These are phyloP conservation scores for Primulina eburnea DNA, from an alignment of 257 asterid species.

Conservation along the genomic window DNA sequence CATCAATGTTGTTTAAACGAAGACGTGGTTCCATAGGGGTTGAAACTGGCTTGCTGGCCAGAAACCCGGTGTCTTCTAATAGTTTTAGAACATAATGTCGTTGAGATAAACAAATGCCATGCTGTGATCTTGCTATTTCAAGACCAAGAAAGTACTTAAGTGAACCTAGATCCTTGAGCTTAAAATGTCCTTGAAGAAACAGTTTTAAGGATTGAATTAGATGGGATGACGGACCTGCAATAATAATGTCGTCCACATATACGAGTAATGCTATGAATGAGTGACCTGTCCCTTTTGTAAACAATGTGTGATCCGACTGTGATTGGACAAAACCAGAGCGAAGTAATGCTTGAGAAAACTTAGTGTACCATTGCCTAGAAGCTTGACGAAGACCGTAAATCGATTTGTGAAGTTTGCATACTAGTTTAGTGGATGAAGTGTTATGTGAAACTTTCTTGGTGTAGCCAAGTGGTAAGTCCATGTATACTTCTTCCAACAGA, in stretches of 20 bases:
- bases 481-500: neutral
- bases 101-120: neutral
- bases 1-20: too few species aligned
- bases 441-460: too few species aligned
- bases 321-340: fast-evolving
- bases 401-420: neutral
- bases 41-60: too few species aligned
- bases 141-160: neutral
- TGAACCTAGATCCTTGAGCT: neutral
- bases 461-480: neutral
- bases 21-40: too few species aligned
- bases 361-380: too few species aligned
- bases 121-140: neutral
- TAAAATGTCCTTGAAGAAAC: too few species aligned
- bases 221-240: too few species aligned
- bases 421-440: neutral
- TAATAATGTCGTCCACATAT: too few species aligned
- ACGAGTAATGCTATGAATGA: neutral
- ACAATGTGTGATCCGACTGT: too few species aligned
- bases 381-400: too few species aligned
- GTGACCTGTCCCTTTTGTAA: neutral
- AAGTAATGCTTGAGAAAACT: neutral
- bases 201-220: too few species aligned
- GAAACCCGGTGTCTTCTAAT: too few species aligned
- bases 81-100: neutral